Evolutionary conservation across 2,329 filamentous ascomycete genomes (phyloP), one percentile per base, ranked within the genome.

Genomic region (Chaetomium sp.): DNA sequence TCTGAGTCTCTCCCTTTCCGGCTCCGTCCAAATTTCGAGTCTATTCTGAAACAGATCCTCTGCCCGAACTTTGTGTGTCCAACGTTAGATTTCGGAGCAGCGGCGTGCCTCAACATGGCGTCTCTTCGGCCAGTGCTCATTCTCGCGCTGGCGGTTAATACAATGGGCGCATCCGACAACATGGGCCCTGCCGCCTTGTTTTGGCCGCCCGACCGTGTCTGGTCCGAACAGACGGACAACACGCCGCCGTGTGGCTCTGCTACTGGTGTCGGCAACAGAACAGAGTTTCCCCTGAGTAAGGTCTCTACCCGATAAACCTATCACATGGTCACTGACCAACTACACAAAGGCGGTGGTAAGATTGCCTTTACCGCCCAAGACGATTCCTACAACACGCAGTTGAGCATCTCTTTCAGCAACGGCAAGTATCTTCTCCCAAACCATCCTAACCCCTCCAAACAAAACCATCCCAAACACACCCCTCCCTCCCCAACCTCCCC

Each of bases 181-280:
- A 79, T 80, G 76, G 85, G 85, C 12, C 84, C 85, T 8, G 84
- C 84, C 23, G 83, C 82, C 10, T 86, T 88, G 72, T 77, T 87
- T 74, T 88, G 85, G 85, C 86, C 85, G 4, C 72, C 78, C 16
- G 85, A 87, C 73, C 78, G 85, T 59, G 75, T 77, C 49, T 89
- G 85, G 85, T 78, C 78, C 57, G 82, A 80, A 33, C 77, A 78
- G 13, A 74, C 80, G 45, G 85, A 88, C 70, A 87, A 87, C 70
- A 82, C 73, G 5, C 78, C 80, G 7, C 86, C 86, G 0, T 88
- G 86, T 70, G 85, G 86, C 60, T 85, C 83, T 12, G 74, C 76
- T 12, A 76, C 78, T 19, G 75, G 77, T 0, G 76, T 80, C 2
- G 75, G 74, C 0, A 84, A 84, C 66, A 77, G 86, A 62, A 87